Evolutionary conservation across 129 eudicot genomes (phyloP).

Genomic region (Centrapalus pauciflorus): DNA sequence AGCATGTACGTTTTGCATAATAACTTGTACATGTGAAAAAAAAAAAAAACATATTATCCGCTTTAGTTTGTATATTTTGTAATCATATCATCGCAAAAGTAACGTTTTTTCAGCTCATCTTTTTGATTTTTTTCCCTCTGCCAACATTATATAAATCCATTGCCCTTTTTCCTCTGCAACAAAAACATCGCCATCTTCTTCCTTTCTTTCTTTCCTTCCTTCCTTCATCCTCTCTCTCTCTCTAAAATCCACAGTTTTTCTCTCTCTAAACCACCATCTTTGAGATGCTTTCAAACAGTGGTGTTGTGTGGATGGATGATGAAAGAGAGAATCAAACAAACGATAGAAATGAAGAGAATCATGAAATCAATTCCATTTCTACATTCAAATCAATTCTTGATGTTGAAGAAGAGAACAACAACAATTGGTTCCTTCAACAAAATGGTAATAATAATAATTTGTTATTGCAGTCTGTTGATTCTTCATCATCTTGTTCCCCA

Average conservation of each 20-base stretch:
- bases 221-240: background rate
- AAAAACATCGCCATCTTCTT: conserved; percentile 10
- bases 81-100: conserved; percentile 24
- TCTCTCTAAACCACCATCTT: conserved; percentile 1
- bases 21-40: conserved; percentile 2
- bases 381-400: conserved; percentile 63
- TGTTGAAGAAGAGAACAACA: conserved; percentile 30
- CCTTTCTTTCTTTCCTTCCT: no score
- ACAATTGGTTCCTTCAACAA: conserved; percentile 27
- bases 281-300: conserved; percentile 45
- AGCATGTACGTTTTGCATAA: background rate
- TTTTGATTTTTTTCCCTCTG: conserved; percentile 12
- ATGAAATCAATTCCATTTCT: conserved; percentile 30
- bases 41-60: no score
- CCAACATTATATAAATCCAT: conserved; percentile 18
- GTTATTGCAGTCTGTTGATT: conserved; percentile 42
- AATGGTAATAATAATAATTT: conserved; percentile 23
- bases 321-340: conserved; percentile 32
- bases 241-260: background rate
- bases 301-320: conserved; percentile 54
- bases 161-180: conserved; percentile 13
- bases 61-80: no score
- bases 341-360: conserved; percentile 16
- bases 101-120: conserved; percentile 3
- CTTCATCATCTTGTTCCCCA: conserved; percentile 68